Evolutionary conservation across 306 rosid species (phyloP), one percentile per base, ranked within the genome.

Genomic region (Betula pendula): DNA sequence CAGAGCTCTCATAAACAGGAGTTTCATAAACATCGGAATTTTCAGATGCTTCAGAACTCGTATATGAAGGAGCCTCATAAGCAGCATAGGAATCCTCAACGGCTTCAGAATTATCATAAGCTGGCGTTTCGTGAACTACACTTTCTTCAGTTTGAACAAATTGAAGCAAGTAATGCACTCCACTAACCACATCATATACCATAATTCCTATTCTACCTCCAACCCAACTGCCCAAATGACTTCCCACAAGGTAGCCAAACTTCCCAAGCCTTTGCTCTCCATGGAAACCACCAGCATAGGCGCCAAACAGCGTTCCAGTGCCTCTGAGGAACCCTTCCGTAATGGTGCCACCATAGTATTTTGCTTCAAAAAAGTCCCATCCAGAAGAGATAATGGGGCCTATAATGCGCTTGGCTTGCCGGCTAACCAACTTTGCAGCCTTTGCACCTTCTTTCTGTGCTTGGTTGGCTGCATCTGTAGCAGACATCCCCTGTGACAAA

Each of bases 181-280:
- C 97, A 84, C 87, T 89, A 68, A 83, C 84, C 80, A 92, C 90
- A 81, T 92, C 98, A 84, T 96, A 88, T 2, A 86, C 60, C 99
- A 91, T 91, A 27, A 96, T 77, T 27, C 97, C 99, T 27, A 92
- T 76, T 77, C 96, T 89, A 86, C 96, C 99, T 52, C 99, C 99
- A 75, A 88, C 44, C 98, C 97, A 92, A 85, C 98, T 92, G 4
- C 99, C 99, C 75, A 87, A 19, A 13, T 87, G 90, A 84, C 99
- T 92, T 84, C 98, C 99, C 44, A 89, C 82, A 75, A 91, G 96
- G 82, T 92, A 91, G 71, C 99, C 99, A 70, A 92, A 65, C 83
- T 91, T 87, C 69, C 98, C 97, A 48, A 91, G 84, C 83, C 82
- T 88, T 80, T 89, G 84, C 74, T 96, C 99, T 27, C 97, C 96